Evolutionary conservation across 2,329 filamentous ascomycete genomes (phyloP), one percentile per base, ranked within the genome.

Genomic region (Epichloe sibirici): DNA sequence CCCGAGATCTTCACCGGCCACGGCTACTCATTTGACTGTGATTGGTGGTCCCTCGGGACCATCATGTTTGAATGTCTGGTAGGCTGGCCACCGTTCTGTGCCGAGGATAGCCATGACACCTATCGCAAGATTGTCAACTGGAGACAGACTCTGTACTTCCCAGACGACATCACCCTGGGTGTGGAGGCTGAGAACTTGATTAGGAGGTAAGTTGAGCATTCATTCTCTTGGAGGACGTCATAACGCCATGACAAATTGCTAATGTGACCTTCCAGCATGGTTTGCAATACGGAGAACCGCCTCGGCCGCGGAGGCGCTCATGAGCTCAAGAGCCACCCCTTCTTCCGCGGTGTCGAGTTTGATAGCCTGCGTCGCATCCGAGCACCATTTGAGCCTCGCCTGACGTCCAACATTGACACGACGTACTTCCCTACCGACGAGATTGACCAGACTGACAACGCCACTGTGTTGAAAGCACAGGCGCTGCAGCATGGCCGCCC

Each of bases 11-110:
- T 98, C 70, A 94, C 88, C 46, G 90, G 91, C 17, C 88, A 95
- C 63, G 93, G 93, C 48, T 98, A 98, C 73, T 88, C 89, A 54
- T 95, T 91, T 64, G 86, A 94, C 66, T 98, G 93, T 68, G 93
- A 98, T 75, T 98, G 93, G 93, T 98, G 93, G 93, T 95, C 88
- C 23, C 79, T 98, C 48, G 93, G 93, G 51, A 96, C 93, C 45
- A 98, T 98, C 72, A 97, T 98, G 93, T 98, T 97, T 63, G 93
- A 98, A 71, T 98, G 93, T 69, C 77, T 98, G 60, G 90, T 98
- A 56, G 93, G 93, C 62, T 98, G 93, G 93, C 93, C 93, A 52
- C 93, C 93, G 34, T 98, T 98, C 79, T 98, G 93, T 68, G 91
- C 93, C 21, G 93, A 98, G 68, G 91, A 97, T 66, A 88, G 90